Evolutionary conservation across 164 flowering plant genomes (phyloP).

Genomic region (Buxus sempervirens): DNA sequence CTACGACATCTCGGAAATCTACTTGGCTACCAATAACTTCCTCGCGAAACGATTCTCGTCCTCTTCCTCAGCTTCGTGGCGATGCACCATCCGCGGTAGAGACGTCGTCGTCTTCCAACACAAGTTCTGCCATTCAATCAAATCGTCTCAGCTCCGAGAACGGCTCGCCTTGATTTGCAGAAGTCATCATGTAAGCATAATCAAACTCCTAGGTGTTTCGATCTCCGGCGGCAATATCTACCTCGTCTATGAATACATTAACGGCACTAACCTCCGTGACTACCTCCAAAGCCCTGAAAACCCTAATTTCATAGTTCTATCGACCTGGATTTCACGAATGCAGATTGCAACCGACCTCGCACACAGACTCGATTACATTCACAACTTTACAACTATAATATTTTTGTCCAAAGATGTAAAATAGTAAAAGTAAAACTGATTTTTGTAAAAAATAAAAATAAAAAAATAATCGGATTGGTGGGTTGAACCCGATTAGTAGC

Average conservation of each 20-base stretch:
- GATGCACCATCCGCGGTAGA: constrained; percentile 45
- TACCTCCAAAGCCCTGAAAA: constrained; percentile 60
- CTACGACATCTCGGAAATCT: constrained; percentile 48
- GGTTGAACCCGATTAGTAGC: no score
- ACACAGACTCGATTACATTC: constrained; percentile 81
- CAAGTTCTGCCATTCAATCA: constrained; percentile 42
- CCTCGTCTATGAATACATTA: constrained; percentile 68
- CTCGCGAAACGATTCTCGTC: constrained; percentile 41
- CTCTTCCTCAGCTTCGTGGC: constrained; percentile 67
- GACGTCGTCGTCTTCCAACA: constrained; percentile 58
- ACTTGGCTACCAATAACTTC: constrained; percentile 50
- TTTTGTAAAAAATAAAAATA: no score
- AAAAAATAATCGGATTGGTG: no score
- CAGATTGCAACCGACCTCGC: constrained; percentile 79
- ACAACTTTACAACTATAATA: constrained; percentile 53
- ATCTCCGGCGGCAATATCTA: constrained; percentile 57
- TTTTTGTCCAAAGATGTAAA: no score
- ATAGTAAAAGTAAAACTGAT: no score
- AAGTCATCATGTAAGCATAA: constrained; percentile 60
- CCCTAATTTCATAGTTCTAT: constrained; percentile 62
- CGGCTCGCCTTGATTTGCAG: constrained; percentile 45
- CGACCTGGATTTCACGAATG: constrained; percentile 71
- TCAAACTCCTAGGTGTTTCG: constrained; percentile 71
- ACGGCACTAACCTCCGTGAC: constrained; percentile 51
- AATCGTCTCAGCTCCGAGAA: constrained; percentile 25